These are phyloP conservation scores for Lachnellula hyalina DNA, from an alignment of 2,329 filamentous ascomycete genomes.

Conservation along the genomic window DNA sequence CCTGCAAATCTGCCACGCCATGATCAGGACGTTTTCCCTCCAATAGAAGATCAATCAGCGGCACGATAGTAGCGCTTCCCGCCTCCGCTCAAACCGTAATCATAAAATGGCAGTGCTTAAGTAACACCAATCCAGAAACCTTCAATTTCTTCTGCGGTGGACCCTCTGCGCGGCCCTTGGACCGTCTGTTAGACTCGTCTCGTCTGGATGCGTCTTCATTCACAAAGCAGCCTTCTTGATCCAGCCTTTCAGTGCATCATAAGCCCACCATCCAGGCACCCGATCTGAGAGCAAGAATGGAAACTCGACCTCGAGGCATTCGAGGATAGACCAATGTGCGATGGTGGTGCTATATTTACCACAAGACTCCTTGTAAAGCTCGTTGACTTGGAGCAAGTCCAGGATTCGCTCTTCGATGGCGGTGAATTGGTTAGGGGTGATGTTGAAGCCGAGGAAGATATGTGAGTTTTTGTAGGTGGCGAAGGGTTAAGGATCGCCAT, in stretches of 20 bases:
- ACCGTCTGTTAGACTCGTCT: neutral
- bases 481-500: neutral
- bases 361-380: neutral
- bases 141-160: neutral
- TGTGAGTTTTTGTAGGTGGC: neutral
- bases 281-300: neutral
- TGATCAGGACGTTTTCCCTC: neutral
- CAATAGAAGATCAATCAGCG: neutral
- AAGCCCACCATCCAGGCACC: neutral
- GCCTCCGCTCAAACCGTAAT: neutral
- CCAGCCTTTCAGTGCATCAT: neutral
- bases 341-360: neutral
- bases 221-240: neutral
- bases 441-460: neutral
- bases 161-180: neutral
- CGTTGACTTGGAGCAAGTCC: neutral
- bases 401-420: neutral
- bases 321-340: neutral
- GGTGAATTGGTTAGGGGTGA: neutral
- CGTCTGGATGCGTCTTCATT: neutral
- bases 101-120: neutral
- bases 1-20: neutral
- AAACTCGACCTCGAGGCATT: neutral
- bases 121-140: neutral
- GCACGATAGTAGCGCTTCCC: neutral